phyloP scores from a whole-genome alignment of 2,329 filamentous ascomycete genomes.

The Penicillium sp. region DNA sequence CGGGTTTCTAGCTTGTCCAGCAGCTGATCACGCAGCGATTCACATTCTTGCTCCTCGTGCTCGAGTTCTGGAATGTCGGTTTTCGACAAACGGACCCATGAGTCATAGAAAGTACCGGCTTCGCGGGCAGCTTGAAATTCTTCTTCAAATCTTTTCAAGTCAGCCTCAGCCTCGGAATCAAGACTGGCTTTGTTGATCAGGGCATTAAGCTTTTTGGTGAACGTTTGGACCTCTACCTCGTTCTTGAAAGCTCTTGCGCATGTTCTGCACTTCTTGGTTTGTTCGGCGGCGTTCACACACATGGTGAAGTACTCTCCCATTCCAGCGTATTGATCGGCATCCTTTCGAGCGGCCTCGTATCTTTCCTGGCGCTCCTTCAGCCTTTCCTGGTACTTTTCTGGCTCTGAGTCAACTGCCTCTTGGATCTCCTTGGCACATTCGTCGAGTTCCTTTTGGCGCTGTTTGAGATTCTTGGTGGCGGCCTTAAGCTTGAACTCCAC shows the following conservation, averaged over 20 bases:
- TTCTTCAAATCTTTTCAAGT: conserved; percentile 61
- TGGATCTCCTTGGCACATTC: conserved; percentile 64
- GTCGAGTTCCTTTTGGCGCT: conserved; percentile 64
- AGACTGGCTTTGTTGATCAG: conserved; percentile 54
- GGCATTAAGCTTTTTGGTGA: conserved; percentile 67
- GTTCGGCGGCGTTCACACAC: conserved; percentile 66
- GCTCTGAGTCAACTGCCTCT: conserved; percentile 57
- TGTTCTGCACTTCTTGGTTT: conserved; percentile 73
- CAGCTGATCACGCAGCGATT: conserved; percentile 63
- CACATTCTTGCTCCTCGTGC: conserved; percentile 62
- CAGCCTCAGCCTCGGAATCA: conserved; percentile 61
- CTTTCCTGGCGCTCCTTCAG: conserved; percentile 54
- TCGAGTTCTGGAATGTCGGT: conserved; percentile 71
- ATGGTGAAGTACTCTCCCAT: conserved; percentile 71
- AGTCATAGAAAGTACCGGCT: conserved; percentile 70
- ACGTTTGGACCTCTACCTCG: conserved; percentile 60
- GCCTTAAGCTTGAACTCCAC: conserved; percentile 72
- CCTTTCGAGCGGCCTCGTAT: conserved; percentile 58
- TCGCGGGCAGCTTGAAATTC: conserved; percentile 64
- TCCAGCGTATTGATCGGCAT: conserved; percentile 68
- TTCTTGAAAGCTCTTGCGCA: conserved; percentile 70
- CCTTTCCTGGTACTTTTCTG: conserved; percentile 54
- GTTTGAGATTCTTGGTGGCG: conserved; percentile 63
- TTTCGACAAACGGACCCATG: conserved; percentile 67
- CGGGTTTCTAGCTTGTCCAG: conserved; percentile 66